phyloP scores from a whole-genome alignment of 345 rosid species.

The Syzygium aromaticum region DNA sequence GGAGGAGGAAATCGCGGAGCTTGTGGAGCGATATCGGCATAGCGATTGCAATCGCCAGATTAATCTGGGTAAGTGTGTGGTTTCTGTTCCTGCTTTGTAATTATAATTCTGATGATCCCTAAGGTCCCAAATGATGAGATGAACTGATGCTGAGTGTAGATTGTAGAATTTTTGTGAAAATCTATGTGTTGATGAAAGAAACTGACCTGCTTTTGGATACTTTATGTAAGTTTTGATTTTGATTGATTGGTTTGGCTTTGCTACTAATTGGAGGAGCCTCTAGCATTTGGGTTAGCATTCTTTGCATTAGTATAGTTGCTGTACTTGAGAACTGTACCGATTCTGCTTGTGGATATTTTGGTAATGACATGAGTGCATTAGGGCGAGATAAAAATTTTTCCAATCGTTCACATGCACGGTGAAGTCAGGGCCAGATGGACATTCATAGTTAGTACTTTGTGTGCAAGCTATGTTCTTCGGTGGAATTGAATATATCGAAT shows the following conservation, averaged over 20 bases:
- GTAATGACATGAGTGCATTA: background rate
- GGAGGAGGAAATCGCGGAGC: constrained; percentile 56
- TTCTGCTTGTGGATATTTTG: background rate
- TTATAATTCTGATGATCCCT: background rate
- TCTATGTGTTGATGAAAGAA: background rate
- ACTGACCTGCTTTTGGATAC: background rate
- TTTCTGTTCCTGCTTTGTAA: background rate
- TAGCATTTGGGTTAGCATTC: background rate
- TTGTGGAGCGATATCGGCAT: constrained; percentile 77
- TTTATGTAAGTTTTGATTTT: background rate
- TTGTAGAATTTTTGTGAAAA: background rate
- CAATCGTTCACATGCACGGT: background rate
- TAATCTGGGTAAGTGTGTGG: constrained; percentile 43
- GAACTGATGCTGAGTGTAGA: background rate
- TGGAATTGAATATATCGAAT: background rate
- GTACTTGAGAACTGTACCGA: background rate
- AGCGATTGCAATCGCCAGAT: constrained; percentile 79
- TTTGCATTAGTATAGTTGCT: background rate
- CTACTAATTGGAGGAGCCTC: background rate
- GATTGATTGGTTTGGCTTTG: background rate
- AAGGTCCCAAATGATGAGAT: background rate
- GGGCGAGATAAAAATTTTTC: background rate
- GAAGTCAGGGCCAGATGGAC: background rate
- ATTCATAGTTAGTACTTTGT: background rate
- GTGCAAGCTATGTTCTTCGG: background rate